Evolutionary conservation across 768 basidiomycete genomes (phyloP), one percentile per base, ranked within the genome.

Genomic region (Lanmaoa rubissima): DNA sequence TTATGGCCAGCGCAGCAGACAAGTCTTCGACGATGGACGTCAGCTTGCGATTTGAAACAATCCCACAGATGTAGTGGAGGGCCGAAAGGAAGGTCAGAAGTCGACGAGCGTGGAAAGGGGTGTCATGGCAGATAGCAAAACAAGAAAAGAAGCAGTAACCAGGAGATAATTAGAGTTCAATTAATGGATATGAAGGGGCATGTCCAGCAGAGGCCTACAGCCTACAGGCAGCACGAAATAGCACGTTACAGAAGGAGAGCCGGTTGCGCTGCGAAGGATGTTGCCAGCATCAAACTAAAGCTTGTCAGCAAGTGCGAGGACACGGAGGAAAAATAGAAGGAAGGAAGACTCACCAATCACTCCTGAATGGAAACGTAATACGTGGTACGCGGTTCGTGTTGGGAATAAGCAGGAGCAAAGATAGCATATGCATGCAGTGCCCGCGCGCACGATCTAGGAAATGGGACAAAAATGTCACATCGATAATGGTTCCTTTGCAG

Each of bases 351-450:
- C 44, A 58, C 56, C 57, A 52, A 48, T 44, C 32, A 45, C 52
- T 54, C 63, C 66, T 60, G 58, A 58, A 43, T 40, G 50, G 10
- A 53, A 48, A 68, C 67, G 67, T 69, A 69, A 69, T 57, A 51
- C 21, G 43, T 24, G 21, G 21, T 43, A 45, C 44, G 41, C 42
- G n/a, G 41, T 48, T 59, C 47, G 41, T 54, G 55, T 59, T 61
- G 58, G 54, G 47, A 64, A 69, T 47, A 54, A 52, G 31, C n/a
- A 55, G 51, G 53, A 59, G 55, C 40, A 67, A 59, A 67, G 65
- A 68, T 67, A 65, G 63, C 52, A 48, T 43, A 26, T 48, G 54
- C 45, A 55, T 60, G 65, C 67, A 48, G 61, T 64, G 66, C 51
- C n/a, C 3, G 19, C 59, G 59, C 55, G 50, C 53, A 60, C 32